phyloP scores from a whole-genome alignment of 805 yeast genomes.

The Teunomyces pallodes region DNA sequence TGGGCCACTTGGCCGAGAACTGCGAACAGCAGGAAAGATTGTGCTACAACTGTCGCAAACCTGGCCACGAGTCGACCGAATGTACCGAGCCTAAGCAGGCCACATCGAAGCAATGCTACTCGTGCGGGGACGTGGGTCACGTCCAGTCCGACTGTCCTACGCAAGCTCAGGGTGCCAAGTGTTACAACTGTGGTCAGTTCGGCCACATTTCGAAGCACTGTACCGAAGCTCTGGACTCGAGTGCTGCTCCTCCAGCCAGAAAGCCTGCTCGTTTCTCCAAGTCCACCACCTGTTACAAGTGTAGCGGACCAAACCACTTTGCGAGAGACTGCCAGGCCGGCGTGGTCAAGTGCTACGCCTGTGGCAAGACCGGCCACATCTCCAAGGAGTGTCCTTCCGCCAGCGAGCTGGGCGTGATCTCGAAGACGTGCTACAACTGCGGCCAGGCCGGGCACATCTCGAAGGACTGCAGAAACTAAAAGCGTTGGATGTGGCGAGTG shows the following conservation, averaged over 20 bases:
- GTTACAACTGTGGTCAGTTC: conserved; percentile 73
- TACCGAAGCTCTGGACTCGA: conserved; percentile 24
- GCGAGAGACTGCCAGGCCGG: conserved; percentile 86
- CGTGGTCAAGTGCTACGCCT: conserved; percentile 79
- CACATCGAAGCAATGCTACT: conserved; percentile 85
- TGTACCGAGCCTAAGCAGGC: conserved; percentile 88
- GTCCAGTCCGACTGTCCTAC: conserved; percentile 80
- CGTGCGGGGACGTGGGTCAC: conserved; percentile 90
- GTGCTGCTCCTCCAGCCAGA: conserved; percentile 19
- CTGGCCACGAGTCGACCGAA: conserved; percentile 86
- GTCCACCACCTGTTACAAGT: conserved; percentile 73
- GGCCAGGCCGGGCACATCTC: conserved; percentile 85
- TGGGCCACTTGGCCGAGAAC: conserved; percentile 86
- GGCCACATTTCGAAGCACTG: conserved; percentile 87
- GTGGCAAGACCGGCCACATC: conserved; percentile 89
- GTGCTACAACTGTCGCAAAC: conserved; percentile 89
- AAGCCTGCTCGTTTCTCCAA: conserved; percentile 18
- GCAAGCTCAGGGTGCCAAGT: conserved; percentile 64
- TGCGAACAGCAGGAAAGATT: conserved; percentile 82
- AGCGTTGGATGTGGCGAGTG: neutral
- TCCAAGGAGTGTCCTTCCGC: conserved; percentile 74
- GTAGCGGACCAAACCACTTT: conserved; percentile 91
- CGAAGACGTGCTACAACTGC: conserved; percentile 71
- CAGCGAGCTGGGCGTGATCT: conserved; percentile 40
- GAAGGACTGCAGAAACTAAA: conserved; percentile 53